Evolutionary conservation across 805 yeast species (phyloP).

Genomic region (Barnettozyma californica): DNA sequence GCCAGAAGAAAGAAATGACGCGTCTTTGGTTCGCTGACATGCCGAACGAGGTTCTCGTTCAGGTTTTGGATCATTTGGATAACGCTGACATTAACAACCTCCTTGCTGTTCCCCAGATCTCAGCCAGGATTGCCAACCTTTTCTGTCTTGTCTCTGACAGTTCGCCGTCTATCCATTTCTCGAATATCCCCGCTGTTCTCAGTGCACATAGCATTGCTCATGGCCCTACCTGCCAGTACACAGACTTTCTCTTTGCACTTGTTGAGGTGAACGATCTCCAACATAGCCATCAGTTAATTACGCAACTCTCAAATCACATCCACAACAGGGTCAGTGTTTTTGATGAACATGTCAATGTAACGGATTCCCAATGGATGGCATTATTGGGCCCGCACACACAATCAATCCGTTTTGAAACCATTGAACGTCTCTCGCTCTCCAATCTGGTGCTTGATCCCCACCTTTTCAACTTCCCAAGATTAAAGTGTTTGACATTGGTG

Average conservation of each 20-base stretch:
- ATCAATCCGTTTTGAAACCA: conserved; percentile 10
- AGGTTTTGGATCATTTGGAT: background rate
- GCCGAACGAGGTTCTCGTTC: background rate
- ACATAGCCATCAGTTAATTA: background rate
- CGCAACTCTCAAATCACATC: background rate
- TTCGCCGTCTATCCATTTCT: background rate
- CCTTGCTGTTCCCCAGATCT: background rate
- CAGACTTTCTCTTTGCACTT: conserved; percentile 1
- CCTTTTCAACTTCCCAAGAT: conserved; percentile 10
- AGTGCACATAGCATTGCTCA: background rate
- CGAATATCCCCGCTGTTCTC: background rate
- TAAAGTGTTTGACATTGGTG: conserved; percentile 4
- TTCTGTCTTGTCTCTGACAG: conserved; percentile 1
- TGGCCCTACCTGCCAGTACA: background rate
- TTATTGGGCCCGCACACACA: conserved; percentile 2
- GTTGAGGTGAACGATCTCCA: conserved; percentile 14
- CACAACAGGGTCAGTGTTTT: conserved; percentile 10
- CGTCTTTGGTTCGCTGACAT: background rate
- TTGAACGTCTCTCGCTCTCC: conserved; percentile 5
- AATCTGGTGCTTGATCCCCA: conserved; percentile 7
- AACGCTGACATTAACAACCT: background rate
- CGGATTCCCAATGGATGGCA: conserved; percentile 7
- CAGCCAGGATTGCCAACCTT: background rate
- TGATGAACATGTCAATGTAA: conserved; percentile 5
- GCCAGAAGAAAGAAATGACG: background rate